Evolutionary conservation across 352 stramenopile species (phyloP).

Genomic region (Phytophthora brassicae): DNA sequence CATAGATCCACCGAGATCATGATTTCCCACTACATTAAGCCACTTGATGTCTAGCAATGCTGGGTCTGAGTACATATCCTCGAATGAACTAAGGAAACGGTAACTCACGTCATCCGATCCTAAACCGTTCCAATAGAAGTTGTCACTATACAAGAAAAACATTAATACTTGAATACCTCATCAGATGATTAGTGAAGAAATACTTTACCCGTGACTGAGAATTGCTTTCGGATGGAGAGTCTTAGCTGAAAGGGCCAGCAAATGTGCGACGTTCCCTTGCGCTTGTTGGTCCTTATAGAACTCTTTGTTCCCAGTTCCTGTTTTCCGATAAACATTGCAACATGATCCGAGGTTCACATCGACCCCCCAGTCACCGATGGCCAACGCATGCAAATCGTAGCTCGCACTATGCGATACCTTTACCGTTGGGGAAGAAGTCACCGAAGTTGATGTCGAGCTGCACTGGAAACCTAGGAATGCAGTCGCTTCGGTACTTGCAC

Average conservation of each 20-base stretch:
- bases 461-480: conserved; percentile 55
- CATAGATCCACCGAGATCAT: conserved; percentile 72
- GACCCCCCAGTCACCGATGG: conserved; percentile 72
- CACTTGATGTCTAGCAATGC: conserved; percentile 58
- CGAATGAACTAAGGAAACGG: conserved; percentile 67
- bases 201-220: conserved; percentile 53
- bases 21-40: conserved; percentile 73
- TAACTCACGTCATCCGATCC: conserved; percentile 66
- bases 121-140: conserved; percentile 76
- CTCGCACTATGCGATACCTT: conserved; percentile 40
- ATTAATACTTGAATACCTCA: neutral
- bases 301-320: conserved; percentile 46
- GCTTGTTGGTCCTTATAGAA: conserved; percentile 80
- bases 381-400: conserved; percentile 61
- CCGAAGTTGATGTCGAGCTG: conserved; percentile 10
- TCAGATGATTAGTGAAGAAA: neutral
- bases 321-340: conserved; percentile 73
- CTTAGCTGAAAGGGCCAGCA: conserved; percentile 61
- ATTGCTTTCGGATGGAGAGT: conserved; percentile 64
- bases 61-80: conserved; percentile 60
- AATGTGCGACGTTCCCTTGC: conserved; percentile 60
- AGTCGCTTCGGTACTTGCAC: conserved; percentile 36
- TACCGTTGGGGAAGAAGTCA: conserved; percentile 15
- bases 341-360: conserved; percentile 66
- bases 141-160: conserved; percentile 34